Conservation (phyloP, 1,284 basidiomycete species). For the Boletus semigastroideus region DNA sequence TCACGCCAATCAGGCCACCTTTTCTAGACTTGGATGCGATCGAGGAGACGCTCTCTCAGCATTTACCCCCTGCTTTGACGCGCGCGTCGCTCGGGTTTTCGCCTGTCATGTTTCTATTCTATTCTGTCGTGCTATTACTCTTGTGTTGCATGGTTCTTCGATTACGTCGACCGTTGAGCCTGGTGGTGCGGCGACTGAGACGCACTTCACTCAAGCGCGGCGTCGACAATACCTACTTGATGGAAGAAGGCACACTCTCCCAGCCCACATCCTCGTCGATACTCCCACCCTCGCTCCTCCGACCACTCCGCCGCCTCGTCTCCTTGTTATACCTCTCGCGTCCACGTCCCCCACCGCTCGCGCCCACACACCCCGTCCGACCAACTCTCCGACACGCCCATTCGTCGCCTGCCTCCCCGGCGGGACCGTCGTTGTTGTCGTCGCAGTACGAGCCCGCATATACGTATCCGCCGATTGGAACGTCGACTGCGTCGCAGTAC, state of each 20-base stretch:
- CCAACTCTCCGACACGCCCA: conserved; percentile 23
- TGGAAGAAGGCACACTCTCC: conserved; percentile 58
- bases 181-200: conserved; percentile 46
- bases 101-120: conserved; percentile 58
- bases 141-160: conserved; percentile 49
- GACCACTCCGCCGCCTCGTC: conserved; percentile 41
- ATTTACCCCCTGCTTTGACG: conserved; percentile 58
- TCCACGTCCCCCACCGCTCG: conserved; percentile 31
- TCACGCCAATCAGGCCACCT: conserved; percentile 61
- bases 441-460: conserved; percentile 24
- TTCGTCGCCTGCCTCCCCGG: conserved; percentile 25
- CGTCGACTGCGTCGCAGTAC: conserved; percentile 33
- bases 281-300: conserved; percentile 34
- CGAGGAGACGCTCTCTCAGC: conserved; percentile 61
- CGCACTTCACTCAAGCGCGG: conserved; percentile 40
- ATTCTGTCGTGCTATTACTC: conserved; percentile 42
- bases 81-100: conserved; percentile 69
- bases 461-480: conserved; percentile 13
- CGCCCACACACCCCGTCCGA: conserved; percentile 22
- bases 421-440: conserved; percentile 10
- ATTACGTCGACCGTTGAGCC: conserved; percentile 53
- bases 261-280: conserved; percentile 33
- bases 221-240: conserved; percentile 42
- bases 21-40: conserved; percentile 58
- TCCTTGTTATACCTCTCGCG: conserved; percentile 30